Base-by-base conservation (phyloP, 164 flowering plant genomes). In the Aristolochia californica region DNA sequence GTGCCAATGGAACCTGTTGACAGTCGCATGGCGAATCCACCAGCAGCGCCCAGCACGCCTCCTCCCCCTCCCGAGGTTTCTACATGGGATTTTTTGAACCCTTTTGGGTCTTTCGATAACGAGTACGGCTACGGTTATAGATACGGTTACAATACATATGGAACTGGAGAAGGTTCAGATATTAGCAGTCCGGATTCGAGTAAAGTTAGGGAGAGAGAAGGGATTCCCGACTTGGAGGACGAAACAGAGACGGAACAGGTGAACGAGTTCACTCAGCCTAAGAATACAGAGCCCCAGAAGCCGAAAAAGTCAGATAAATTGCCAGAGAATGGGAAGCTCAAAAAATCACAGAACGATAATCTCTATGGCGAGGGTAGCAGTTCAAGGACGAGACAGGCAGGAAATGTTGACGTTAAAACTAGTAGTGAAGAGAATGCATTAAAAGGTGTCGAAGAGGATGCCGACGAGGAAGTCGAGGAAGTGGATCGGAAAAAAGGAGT, bases 151-250 rank as follows among this genome's bases (percentile, higher is more conserved):
- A 44, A 74, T 1, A 43, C 18, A 22, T 44, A 57, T 45, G 69
- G 62, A 27, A 69, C 69, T 54, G 87, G 81, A 17, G 60, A 60
- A 56, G 80, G 80, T 28, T 87, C 97, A 5, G 72, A 56, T 21
- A 24, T 70, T 13, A 84, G 95, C 58, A 90, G 97, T 60, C 88
- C 88, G 7, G 96, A 94, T 76, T 89, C 93, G 11, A 74, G 61
- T 43, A 89, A 85, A 67, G 96, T 93, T 73, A 78, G 99, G 71
- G 82, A 75, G 64, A 80, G 90, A 53, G 99, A 94, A 66, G 97
- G 97, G 28, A 94, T 94, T 73, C 99, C 99, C 26, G 93, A 90
- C 60, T 77, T 94, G 71, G 99, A 94, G 70, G 97, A 94, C 43
- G 99, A 87, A 59, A 78, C 79, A 0, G 47, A 50, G 18, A 27